Percentiles rank a stretch among this genome's conserved stretches.
Conservation (phyloP, 2,329 filamentous ascomycete genomes). For the Fusarium anguioides region DNA sequence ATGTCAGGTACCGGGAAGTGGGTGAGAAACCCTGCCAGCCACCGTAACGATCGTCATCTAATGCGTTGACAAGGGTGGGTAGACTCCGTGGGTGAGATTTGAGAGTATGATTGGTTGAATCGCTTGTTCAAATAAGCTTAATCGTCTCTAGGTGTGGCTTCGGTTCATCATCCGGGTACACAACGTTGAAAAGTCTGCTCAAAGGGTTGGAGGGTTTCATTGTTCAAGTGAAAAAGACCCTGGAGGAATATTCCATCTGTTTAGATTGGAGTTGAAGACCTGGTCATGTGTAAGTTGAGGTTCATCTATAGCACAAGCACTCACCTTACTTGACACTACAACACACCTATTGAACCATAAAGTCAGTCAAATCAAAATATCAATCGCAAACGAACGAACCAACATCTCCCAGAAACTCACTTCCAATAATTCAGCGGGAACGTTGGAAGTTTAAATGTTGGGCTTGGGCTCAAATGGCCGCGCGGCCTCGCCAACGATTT, state of each 20-base stretch:
- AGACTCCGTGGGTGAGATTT: not conserved
- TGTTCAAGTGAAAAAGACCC: not conserved
- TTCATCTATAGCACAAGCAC: not conserved
- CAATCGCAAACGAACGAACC: not conserved
- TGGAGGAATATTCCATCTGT: not conserved
- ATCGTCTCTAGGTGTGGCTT: constrained; percentile 27
- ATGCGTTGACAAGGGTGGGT: constrained; percentile 9
- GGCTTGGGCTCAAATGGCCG: constrained; percentile 24
- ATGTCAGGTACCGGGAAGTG: constrained; percentile 21
- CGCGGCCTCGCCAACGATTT: constrained; percentile 35
- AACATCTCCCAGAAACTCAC: not conserved
- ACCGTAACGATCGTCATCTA: constrained; percentile 3
- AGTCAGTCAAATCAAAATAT: too few species aligned
- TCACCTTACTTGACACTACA: not conserved
- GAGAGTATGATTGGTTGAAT: constrained; percentile 12
- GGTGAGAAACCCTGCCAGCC: not conserved
- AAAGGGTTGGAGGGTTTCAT: not conserved
- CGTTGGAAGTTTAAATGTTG: constrained; percentile 21
- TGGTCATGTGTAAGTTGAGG: not conserved
- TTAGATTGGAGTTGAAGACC: not conserved
- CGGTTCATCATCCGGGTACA: constrained; percentile 3
- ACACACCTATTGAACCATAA: not conserved
- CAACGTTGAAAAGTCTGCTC: not conserved
- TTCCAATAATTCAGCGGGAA: not conserved
- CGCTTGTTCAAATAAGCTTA: constrained; percentile 26